Base-by-base conservation (phyloP, 2,329 filamentous ascomycete genomes). In the Metarhizium robertsii region DNA sequence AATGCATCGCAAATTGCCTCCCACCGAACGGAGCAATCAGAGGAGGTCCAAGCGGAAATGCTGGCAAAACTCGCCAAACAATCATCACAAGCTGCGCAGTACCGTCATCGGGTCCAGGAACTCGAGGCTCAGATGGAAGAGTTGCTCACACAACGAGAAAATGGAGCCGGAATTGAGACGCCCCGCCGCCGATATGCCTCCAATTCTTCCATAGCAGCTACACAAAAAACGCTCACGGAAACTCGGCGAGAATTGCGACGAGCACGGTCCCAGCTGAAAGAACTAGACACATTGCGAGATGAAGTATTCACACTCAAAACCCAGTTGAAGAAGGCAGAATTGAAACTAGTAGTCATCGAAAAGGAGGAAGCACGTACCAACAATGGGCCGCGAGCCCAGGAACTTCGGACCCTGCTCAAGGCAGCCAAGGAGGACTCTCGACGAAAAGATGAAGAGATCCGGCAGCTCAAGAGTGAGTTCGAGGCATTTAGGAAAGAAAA, bases 81-180 rank as follows among this genome's bases (percentile, higher is more conserved):
- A 64, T 84, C 80, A 2, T 74, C 78, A 2, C 70, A 84, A 13
- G 79, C 79, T 14, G 68, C 76, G 1, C 77, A 84, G 59, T 85
- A 86, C 66, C 77, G 78, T 58, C 73, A 75, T 32, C 80, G 80
- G 54, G 80, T 85, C 8, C 77, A 81, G 57, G 79, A 85, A 58
- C 71, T 86, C 54, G 80, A 84, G 56, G 68, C 69, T 3, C 68
- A 78, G 60, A 69, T 79, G 16, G 77, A 73, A 56, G 73, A 74
- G 2, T 61, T 71, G 20, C 62, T 69, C 56, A 66, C 61, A 42
- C 72, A 69, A 8, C 68, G 68, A 29, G 70, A 72, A 36, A 67
- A 71, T 2, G 67, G 65, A 18, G 61, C 60, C 13, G 66, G 66
- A 42, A 61, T 63, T 11, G 66, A 66, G 14, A 61, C 59, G n/a